Evolutionary conservation across 768 basidiomycete species (phyloP).

Genomic region (Rhizopogon sp.): DNA sequence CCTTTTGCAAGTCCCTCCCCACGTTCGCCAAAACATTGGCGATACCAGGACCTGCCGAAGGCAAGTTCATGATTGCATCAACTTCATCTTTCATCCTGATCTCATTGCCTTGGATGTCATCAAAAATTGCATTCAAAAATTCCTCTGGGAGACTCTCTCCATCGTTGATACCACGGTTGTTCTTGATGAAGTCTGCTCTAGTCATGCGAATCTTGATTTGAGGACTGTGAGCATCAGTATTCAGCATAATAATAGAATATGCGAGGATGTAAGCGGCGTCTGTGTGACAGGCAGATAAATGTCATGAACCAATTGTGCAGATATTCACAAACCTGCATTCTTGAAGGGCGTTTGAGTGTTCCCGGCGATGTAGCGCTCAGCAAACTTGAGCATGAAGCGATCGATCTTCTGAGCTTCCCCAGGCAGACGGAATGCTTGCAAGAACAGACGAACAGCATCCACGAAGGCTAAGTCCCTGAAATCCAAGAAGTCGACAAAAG

Average conservation of each 20-base stretch:
- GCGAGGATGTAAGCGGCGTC: conserved; percentile 94
- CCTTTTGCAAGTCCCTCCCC: conserved; percentile 91
- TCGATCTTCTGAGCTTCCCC: conserved; percentile 99
- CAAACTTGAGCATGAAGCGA: conserved; percentile 98
- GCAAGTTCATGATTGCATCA: conserved; percentile 45
- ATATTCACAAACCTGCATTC: conserved; percentile 72
- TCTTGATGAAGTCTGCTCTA: conserved; percentile 85
- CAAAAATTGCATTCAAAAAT: conserved; percentile 69
- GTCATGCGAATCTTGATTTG: conserved; percentile 95
- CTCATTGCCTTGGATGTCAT: conserved; percentile 88
- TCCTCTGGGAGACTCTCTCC: conserved; percentile 85
- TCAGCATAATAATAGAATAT: conserved; percentile 92
- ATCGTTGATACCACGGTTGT: conserved; percentile 97
- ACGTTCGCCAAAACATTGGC: conserved; percentile 83
- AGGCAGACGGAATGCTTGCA: conserved; percentile 95
- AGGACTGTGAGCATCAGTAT: conserved; percentile 96
- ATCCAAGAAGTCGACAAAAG: conserved; percentile 91
- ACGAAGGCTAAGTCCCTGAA: conserved; percentile 80
- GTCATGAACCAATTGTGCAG: conserved; percentile 6
- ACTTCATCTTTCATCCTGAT: conserved; percentile 99
- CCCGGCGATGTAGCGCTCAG: conserved; percentile 90
- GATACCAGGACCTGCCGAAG: conserved; percentile 59
- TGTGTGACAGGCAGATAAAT: conserved; percentile 20
- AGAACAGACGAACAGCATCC: conserved; percentile 82
- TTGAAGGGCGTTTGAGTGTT: conserved; percentile 84